Conservation (phyloP, 371 early-diverging fungal species). For the Sporodiniella umbellata region DNA sequence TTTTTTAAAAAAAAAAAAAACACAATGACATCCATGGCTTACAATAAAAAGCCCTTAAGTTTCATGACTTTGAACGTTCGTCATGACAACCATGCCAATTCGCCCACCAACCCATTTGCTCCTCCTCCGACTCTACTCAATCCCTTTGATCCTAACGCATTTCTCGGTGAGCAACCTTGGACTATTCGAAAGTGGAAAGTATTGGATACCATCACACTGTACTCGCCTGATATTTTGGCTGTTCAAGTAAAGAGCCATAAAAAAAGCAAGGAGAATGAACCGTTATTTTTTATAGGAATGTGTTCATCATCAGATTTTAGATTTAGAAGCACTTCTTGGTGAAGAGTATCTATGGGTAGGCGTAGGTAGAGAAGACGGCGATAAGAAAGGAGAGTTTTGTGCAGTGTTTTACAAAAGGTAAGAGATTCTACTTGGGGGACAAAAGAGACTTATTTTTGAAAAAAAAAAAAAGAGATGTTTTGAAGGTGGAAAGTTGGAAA, state of each 20-base stretch:
- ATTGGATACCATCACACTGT: constrained; percentile 41
- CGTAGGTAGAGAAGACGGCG: constrained; percentile 45
- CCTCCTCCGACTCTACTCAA: constrained; percentile 17
- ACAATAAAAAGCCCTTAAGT: constrained; percentile 9
- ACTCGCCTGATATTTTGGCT: constrained; percentile 42
- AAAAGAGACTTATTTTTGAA: too few species aligned
- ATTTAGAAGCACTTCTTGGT: constrained; percentile 36
- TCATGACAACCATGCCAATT: constrained; percentile 29
- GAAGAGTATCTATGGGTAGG: constrained; percentile 53
- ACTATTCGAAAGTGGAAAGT: constrained; percentile 45
- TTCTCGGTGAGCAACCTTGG: constrained; percentile 44
- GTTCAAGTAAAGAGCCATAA: too few species aligned
- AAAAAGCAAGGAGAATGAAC: too few species aligned
- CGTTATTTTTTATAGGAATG: constrained; percentile 32
- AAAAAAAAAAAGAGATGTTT: background rate
- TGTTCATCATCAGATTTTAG: constrained; percentile 41
- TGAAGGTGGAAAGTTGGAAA: background rate
- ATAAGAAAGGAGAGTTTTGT: constrained; percentile 40
- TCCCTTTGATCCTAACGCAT: constrained; percentile 12
- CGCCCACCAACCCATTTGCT: constrained; percentile 19
- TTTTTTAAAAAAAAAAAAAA: too few species aligned
- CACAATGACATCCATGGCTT: too few species aligned
- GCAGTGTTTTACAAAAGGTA: constrained; percentile 47
- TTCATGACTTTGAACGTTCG: constrained; percentile 48
- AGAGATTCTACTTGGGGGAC: too few species aligned